These are phyloP conservation scores for Rosa chinensis DNA, from an alignment of 306 rosid species.

Conservation along the genomic window DNA sequence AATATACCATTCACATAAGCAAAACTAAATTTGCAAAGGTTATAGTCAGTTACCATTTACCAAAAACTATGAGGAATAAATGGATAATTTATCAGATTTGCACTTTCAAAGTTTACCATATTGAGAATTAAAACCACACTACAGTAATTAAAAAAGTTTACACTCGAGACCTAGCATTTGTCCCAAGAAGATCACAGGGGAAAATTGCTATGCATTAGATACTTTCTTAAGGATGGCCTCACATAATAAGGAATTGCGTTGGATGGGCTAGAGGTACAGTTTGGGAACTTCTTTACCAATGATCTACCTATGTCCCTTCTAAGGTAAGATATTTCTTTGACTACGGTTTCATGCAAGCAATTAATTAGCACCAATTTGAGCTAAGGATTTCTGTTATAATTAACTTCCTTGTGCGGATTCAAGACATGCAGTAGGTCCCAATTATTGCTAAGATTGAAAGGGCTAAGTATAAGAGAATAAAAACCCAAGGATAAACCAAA, in stretches of 20 bases:
- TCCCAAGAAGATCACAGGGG: not conserved
- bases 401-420: not conserved
- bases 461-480: not conserved
- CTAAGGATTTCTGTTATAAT: not conserved
- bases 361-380: not conserved
- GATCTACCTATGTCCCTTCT: not conserved
- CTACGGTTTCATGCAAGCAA: not conserved
- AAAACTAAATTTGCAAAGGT: constrained; percentile 19
- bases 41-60: not conserved
- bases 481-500: not conserved
- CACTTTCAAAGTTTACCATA: not conserved
- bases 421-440: not conserved
- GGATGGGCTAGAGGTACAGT: not conserved
- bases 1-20: constrained; percentile 21
- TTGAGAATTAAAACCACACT: not conserved
- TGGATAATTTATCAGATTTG: not conserved
- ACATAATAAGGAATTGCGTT: not conserved
- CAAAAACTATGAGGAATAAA: not conserved
- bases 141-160: not conserved
- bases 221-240: not conserved
- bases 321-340: not conserved
- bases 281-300: not conserved
- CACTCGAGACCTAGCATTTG: not conserved
- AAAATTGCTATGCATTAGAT: not conserved
- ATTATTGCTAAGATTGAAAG: not conserved